Base-by-base conservation (phyloP, 306 rosid genomes). In the Corylus avellana region DNA sequence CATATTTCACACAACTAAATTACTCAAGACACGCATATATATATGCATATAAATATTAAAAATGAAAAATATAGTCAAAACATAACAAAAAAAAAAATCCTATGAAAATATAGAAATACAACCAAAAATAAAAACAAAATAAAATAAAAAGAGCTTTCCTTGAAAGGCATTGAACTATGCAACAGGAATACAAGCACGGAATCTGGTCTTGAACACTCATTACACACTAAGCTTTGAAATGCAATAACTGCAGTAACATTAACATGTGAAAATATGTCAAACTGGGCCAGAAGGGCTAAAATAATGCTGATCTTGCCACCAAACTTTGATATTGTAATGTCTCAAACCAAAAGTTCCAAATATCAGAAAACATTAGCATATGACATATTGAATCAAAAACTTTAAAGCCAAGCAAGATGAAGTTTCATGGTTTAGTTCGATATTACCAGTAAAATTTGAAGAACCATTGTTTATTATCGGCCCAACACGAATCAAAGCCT, bases 391-490 rank as follows among this genome's bases (percentile, higher is more conserved):
- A 70, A 29, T 56, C 29, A n/a, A 27, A 53, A 78, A 77, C 10
- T 57, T 77, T 73, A 49, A 25, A 78, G 35, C 70, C 9, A 74
- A 77, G 59, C 16, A 42, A 29, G 58, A 74, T 70, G 49, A 54
- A 68, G 27, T 44, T 74, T 70, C 51, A 22, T 77, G 81, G 42
- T 56, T 14, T 50, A 75, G 69, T 53, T 49, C 48, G 81, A 46
- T 75, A 69, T 78, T 90, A 94, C 98, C 98, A 82, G 90, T 85
- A 70, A 88, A 83, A 83, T 94, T 93, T 66, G 92, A 78, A 66
- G 93, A 84, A 51, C 87, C 85, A 66, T 79, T 84, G 25, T 63
- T 83, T 71, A 78, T 77, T 51, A 74, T 87, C 76, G 89, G 87
- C 84, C 91, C 92, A 57, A 81, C 84, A 73, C 86, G 88, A 87